Evolutionary conservation across 2,329 filamentous ascomycete genomes (phyloP), one percentile per base, ranked within the genome.

Genomic region (Talaromyces sp.): DNA sequence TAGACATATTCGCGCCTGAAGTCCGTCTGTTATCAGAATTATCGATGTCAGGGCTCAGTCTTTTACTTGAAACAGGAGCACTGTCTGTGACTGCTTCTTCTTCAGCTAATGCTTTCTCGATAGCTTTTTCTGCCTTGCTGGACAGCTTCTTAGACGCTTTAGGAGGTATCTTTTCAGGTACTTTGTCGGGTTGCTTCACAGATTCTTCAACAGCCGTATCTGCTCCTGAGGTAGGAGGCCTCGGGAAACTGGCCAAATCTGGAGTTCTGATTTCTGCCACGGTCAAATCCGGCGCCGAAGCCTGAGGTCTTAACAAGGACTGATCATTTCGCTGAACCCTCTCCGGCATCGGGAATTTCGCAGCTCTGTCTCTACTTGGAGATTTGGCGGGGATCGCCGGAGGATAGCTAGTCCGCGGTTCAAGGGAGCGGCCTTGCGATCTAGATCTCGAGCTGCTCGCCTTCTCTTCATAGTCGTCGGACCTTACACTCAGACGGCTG

Each of bases 241-340:
- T 43, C 37, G 64, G 64, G 37, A 66, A 66, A 50, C 64, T 66
- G 54, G 64, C 64, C n/a, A 66, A 54, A 47, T 66, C 64, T 27
- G 64, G 64, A 9, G 64, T 66, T 13, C 50, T 61, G n/a, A 66
- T 58, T 27, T 58, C 49, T 10, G 22, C 8, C 27, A 60, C 47
- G 14, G 52, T 50, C n/a, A 78, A 57, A 50, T 69, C 73, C 6
- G 76, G 75, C 7, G 73, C 73, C 10, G 76, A 78, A 37, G 66
- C 72, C 60, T 74, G 74, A 11, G 70, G 63, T 49, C 74, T 72
- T 39, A 78, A 64, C 13, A 56, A 50, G 49, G 33, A 54, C 64
- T 67, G 58, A 66, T 11, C 61, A 49, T 50, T 64, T 24, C 14
- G 49, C 9, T 57, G 52, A 57, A 14, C 27, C 13, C 31, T 54